These are phyloP conservation scores for Solanum arcanum DNA, from an alignment of 257 asterid species.

Conservation along the genomic window DNA sequence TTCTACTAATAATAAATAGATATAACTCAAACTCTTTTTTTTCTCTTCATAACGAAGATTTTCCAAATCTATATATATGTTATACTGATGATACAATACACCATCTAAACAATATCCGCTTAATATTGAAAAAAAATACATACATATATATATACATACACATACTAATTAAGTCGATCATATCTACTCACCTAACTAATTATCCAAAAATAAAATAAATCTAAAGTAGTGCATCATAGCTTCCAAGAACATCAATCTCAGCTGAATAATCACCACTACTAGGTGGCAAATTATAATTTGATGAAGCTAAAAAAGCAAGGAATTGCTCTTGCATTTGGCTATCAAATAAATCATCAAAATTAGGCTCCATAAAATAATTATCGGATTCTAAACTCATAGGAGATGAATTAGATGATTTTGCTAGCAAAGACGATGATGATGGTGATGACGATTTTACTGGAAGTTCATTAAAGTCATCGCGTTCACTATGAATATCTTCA, in stretches of 20 bases:
- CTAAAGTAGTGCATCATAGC: constrained; percentile 34
- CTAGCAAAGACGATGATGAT: background rate
- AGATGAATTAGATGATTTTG: background rate
- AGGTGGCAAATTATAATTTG: constrained; percentile 4
- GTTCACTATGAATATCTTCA: constrained; percentile 5
- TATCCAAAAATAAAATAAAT: background rate
- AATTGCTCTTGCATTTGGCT: constrained; percentile 13
- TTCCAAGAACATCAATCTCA: constrained; percentile 42
- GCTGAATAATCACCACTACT: constrained; percentile 6
- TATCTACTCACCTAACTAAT: background rate
- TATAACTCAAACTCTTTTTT: background rate
- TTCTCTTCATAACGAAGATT: background rate
- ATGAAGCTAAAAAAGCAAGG: constrained; percentile 11
- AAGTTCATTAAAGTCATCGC: background rate
- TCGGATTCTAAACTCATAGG: background rate
- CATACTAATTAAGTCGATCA: background rate
- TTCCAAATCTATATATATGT: background rate
- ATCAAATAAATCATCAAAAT: background rate
- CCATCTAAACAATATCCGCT: background rate
- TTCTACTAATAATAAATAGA: background rate
- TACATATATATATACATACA: background rate
- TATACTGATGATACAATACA: background rate
- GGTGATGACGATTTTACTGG: background rate
- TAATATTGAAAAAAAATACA: no score
- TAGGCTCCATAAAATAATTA: background rate